These are phyloP conservation scores for Aethionema arabicum DNA, from an alignment of 345 rosid species.

Conservation along the genomic window DNA sequence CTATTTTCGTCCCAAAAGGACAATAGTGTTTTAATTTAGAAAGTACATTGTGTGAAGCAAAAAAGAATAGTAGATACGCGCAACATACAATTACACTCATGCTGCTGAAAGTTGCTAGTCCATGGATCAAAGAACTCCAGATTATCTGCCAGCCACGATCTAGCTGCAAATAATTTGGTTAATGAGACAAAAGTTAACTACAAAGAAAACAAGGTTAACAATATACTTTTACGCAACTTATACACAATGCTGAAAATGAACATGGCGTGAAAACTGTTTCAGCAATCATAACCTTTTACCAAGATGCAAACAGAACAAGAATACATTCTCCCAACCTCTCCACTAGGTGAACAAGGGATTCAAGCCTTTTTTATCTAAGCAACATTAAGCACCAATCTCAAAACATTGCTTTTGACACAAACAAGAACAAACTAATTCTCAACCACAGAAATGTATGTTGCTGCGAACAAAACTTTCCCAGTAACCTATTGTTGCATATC, in stretches of 20 bases:
- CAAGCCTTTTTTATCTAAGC: constrained; percentile 7
- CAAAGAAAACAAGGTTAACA: constrained; percentile 19
- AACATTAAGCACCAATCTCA: neutral
- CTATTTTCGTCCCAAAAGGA: constrained; percentile 14
- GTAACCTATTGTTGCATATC: constrained; percentile 19
- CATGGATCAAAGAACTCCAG: constrained; percentile 76
- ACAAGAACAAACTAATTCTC: constrained; percentile 17
- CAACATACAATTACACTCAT: constrained; percentile 64
- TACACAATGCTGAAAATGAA: constrained; percentile 14
- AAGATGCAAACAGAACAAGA: constrained; percentile 26
- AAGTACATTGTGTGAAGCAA: constrained; percentile 9
- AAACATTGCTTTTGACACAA: neutral
- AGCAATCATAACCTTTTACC: constrained; percentile 11
- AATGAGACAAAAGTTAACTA: constrained; percentile 24
- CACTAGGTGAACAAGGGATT: constrained; percentile 11
- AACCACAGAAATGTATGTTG: constrained; percentile 10
- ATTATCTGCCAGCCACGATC: constrained; percentile 68
- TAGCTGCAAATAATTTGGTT: constrained; percentile 51
- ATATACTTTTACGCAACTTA: constrained; percentile 8
- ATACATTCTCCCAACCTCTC: constrained; percentile 2
- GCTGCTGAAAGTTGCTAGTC: constrained; percentile 76
- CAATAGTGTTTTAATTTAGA: neutral
- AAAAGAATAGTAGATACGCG: constrained; percentile 24
- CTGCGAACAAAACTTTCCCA: constrained; percentile 11
- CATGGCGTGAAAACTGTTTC: constrained; percentile 12